Evolutionary conservation across 139 green algal genomes (phyloP), one percentile per base, ranked within the genome.

Genomic region (Parachlorella kessleri): DNA sequence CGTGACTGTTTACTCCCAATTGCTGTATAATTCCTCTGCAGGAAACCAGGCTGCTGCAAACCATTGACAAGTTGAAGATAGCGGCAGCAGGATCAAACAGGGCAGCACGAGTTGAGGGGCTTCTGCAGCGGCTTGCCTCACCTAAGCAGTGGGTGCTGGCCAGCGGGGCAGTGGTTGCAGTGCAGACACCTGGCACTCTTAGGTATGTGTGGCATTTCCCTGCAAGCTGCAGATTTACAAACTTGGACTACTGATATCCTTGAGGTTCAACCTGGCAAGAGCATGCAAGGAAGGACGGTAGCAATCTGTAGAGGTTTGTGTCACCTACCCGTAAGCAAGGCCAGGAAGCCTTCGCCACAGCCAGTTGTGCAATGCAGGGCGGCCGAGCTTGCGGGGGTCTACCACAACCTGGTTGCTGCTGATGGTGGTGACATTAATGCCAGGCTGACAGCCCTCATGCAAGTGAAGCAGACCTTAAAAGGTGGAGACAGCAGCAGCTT

Each of bases 401-500:
- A 95, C 90, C 71, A 89, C 88, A 42, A 88, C 89, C 37, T 83
- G 95, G 41, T 87, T 78, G 48, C 72, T 91, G 80, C 85, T 80
- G 30, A 72, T 85, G 66, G 82, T 94, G 24, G 88, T 78, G 0
- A 82, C 92, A 33, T 66, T 23, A 90, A 95, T 37, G 91, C 96
- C 86, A 88, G 94, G 21, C 82, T 97, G 48, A 91, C 96, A 66
- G 93, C 95, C 83, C 89, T 98, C 88, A 86, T 95, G 83, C 92
- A 97, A 72, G 92, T 95, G 33, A 96, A 97, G 87, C 96, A 91
- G 88, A 92, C 89, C 3, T 90, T 92, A 53, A 86, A 89, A 83
- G 94, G 95, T 82, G 94, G 93, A 85, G 92, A 96, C 86, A 96
- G 90, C 89, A 89, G 69, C 82, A 96, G 8, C 93, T 89, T n/a